Evolutionary conservation across 1,139 yeast genomes (phyloP).

Genomic region (Sugiyamaella japonica): DNA sequence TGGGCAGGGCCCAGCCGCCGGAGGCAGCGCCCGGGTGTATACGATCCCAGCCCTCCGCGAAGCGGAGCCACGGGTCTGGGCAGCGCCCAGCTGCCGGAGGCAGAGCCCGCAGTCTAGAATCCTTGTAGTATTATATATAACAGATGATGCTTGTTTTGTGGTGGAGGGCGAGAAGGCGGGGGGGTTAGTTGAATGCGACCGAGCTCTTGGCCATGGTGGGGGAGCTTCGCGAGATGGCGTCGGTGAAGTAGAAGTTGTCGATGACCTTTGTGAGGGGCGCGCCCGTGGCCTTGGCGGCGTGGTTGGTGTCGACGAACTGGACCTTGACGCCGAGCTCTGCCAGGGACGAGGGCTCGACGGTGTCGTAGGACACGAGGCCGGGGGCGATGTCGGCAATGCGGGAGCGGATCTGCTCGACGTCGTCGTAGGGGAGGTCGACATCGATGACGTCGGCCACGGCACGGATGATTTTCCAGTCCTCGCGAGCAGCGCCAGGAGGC

Average conservation of each 20-base stretch:
- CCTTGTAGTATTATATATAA: conserved; percentile 13
- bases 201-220: conserved; percentile 86
- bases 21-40: too few species aligned
- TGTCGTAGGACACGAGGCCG: conserved; percentile 73
- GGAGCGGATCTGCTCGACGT: conserved; percentile 63
- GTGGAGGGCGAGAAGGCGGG: too few species aligned
- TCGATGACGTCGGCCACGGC: conserved; percentile 80
- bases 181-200: conserved; percentile 36
- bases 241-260: conserved; percentile 84
- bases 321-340: conserved; percentile 61
- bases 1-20: too few species aligned
- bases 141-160: conserved; percentile 12
- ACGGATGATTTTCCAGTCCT: conserved; percentile 87
- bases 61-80: neutral
- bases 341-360: conserved; percentile 58
- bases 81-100: neutral
- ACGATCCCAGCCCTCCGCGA: too few species aligned
- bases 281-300: conserved; percentile 48
- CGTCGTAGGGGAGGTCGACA: conserved; percentile 75
- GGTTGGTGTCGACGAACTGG: conserved; percentile 44
- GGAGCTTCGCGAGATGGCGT: conserved; percentile 82
- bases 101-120: neutral
- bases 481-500: conserved; percentile 91
- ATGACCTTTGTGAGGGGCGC: conserved; percentile 60
- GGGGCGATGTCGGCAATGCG: conserved; percentile 82